A percentile compares a stretch with the other conserved stretches of the same genome.
Evolutionary conservation across 164 flowering plant species (phyloP).

Genomic region (Protea cynaroides): DNA sequence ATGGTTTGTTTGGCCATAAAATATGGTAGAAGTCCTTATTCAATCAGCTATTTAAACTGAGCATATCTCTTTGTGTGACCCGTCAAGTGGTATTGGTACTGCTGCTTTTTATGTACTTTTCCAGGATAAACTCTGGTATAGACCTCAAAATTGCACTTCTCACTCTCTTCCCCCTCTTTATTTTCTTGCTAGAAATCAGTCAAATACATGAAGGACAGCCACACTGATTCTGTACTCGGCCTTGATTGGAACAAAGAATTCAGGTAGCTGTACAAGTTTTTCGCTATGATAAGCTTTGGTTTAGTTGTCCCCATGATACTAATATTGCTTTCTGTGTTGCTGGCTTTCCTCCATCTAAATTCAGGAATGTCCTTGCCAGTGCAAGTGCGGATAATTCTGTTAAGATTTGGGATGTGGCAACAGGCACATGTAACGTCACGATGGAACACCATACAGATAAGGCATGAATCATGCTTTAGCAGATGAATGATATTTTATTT

Average conservation of each 20-base stretch:
- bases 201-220: slow-evolving; percentile 73
- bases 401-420: slow-evolving; percentile 86
- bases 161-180: neutral
- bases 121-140: neutral
- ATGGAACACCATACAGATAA: slow-evolving; percentile 83
- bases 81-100: neutral
- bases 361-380: slow-evolving; percentile 91
- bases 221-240: slow-evolving; percentile 84
- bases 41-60: neutral
- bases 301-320: neutral
- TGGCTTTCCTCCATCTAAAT: slow-evolving; percentile 1
- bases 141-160: neutral
- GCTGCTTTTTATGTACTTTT: neutral
- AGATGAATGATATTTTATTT: neutral
- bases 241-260: slow-evolving; percentile 94
- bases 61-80: neutral
- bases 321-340: neutral
- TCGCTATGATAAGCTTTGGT: neutral
- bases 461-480: slow-evolving; percentile 30
- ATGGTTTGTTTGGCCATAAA: too few species aligned
- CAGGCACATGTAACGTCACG: slow-evolving; percentile 66
- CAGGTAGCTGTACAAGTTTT: slow-evolving; percentile 40
- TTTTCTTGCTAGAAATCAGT: slow-evolving; percentile 36
- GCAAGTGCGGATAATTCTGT: slow-evolving; percentile 88
- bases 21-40: neutral